These are phyloP conservation scores for Saitozyma podzolica DNA, from an alignment of 768 basidiomycete species.

Conservation along the genomic window DNA sequence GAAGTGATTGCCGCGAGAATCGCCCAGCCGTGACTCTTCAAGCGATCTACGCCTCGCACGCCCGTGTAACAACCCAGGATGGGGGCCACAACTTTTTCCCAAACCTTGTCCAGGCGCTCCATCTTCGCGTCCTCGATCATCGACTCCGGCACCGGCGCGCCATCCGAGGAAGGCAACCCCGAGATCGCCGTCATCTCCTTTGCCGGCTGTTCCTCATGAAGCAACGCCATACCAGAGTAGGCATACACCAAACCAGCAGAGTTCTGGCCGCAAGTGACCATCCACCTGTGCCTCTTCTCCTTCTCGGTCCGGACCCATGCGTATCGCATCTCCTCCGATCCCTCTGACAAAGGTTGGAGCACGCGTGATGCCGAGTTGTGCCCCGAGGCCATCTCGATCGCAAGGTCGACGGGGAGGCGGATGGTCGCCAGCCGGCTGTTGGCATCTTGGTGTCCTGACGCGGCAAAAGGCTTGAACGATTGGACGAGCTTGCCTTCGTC, in stretches of 20 bases:
- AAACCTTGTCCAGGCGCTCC: constrained; percentile 27
- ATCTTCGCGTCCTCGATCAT: constrained; percentile 19
- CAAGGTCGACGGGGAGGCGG: constrained; percentile 37
- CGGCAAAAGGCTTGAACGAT: constrained; percentile 31
- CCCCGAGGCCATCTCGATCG: constrained; percentile 25
- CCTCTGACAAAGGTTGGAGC: not conserved
- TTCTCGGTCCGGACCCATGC: constrained; percentile 36
- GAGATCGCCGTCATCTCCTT: constrained; percentile 23
- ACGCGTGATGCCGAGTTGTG: constrained; percentile 9
- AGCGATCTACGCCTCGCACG: constrained; percentile 32
- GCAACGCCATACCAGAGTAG: constrained; percentile 32
- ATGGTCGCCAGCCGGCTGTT: constrained; percentile 31
- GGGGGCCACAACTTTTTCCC: constrained; percentile 60
- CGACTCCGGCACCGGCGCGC: constrained; percentile 12
- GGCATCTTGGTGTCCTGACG: constrained; percentile 16
- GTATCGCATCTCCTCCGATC: constrained; percentile 4
- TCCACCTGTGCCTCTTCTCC: constrained; percentile 29
- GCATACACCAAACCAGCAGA: constrained; percentile 39
- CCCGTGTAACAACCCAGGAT: constrained; percentile 61
- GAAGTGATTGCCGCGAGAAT: constrained; percentile 42
- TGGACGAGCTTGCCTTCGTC: constrained; percentile 19
- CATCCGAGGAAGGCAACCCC: constrained; percentile 33
- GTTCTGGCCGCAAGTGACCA: constrained; percentile 29
- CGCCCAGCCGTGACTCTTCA: constrained; percentile 40
- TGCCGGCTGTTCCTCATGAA: constrained; percentile 35